Percentiles rank a stretch among this genome's conserved stretches.
Evolutionary conservation across 2,329 filamentous ascomycete species (phyloP).

Genomic region (Magnaporthiopsis incrustans): DNA sequence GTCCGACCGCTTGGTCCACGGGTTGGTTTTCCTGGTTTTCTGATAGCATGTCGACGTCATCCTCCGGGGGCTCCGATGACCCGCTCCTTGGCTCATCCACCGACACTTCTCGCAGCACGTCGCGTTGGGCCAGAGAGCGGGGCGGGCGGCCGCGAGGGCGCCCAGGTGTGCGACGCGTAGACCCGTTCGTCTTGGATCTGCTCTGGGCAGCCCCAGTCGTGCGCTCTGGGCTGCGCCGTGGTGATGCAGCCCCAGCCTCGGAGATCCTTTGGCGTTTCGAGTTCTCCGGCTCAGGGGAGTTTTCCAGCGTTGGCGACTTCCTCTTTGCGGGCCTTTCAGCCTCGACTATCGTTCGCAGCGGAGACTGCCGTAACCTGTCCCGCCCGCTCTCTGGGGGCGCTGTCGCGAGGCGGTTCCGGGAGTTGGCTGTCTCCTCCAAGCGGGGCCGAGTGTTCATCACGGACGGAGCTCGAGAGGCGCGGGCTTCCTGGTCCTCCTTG

Average conservation of each 20-base stretch:
- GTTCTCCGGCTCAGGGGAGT: neutral
- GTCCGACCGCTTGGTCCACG: neutral
- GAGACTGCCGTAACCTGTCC: neutral
- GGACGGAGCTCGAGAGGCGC: neutral
- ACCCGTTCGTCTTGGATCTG: neutral
- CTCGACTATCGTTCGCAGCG: neutral
- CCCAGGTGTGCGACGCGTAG: neutral
- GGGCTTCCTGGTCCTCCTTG: neutral
- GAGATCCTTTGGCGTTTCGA: constrained; percentile 6
- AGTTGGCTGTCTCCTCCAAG: neutral
- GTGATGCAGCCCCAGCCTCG: neutral
- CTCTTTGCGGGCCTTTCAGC: neutral
- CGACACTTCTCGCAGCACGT: neutral
- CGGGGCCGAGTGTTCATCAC: neutral
- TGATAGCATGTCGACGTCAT: neutral
- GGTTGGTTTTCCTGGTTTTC: neutral
- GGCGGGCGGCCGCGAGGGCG: neutral
- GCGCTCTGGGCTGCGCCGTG: neutral
- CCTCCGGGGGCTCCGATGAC: neutral
- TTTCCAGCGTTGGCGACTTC: neutral
- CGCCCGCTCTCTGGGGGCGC: neutral
- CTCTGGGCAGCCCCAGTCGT: neutral
- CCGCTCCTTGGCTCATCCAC: neutral
- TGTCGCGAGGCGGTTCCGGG: neutral
- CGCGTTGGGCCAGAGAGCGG: neutral